phyloP scores from a whole-genome alignment of 176 grass and related monocot genomes.

The Musa troglodytarum region DNA sequence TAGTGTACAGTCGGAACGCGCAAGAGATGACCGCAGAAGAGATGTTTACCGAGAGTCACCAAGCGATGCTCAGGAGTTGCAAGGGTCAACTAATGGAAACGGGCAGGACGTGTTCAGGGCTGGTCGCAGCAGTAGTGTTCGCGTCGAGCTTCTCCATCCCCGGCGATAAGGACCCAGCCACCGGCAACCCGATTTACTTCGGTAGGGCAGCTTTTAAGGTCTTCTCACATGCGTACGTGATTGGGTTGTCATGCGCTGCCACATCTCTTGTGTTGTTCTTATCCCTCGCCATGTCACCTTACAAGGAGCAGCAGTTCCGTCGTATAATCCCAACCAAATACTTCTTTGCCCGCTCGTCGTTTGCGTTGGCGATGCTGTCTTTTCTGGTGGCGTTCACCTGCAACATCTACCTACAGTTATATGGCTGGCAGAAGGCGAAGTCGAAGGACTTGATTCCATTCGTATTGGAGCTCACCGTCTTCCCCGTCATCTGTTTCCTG shows the following conservation, averaged over 20 bases:
- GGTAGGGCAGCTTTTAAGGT: slow-evolving; percentile 21
- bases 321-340: slow-evolving; percentile 15
- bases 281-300: slow-evolving; percentile 16
- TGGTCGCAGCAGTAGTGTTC: slow-evolving; percentile 28
- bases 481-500: slow-evolving; percentile 1
- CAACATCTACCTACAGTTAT: slow-evolving; percentile 20
- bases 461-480: slow-evolving; percentile 16
- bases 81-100: slow-evolving; percentile 5
- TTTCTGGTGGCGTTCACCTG: slow-evolving; percentile 14
- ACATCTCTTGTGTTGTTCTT: slow-evolving; percentile 25
- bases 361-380: slow-evolving; percentile 6
- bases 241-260: slow-evolving; percentile 20
- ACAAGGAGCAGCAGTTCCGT: slow-evolving; percentile 24
- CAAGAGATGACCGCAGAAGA: slow-evolving; percentile 17
- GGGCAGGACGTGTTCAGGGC: slow-evolving; percentile 16
- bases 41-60: slow-evolving; percentile 15
- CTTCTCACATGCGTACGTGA: slow-evolving; percentile 22
- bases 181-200: slow-evolving; percentile 19
- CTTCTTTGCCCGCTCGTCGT: slow-evolving; percentile 11
- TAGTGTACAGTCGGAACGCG: background rate
- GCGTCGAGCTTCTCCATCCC: slow-evolving; percentile 35
- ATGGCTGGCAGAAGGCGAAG: slow-evolving; percentile 9
- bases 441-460: background rate
- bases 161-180: slow-evolving; percentile 19
- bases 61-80: background rate